These are phyloP conservation scores for Colletotrichum noveboracense DNA, from an alignment of 2,329 filamentous ascomycete species.

Conservation along the genomic window DNA sequence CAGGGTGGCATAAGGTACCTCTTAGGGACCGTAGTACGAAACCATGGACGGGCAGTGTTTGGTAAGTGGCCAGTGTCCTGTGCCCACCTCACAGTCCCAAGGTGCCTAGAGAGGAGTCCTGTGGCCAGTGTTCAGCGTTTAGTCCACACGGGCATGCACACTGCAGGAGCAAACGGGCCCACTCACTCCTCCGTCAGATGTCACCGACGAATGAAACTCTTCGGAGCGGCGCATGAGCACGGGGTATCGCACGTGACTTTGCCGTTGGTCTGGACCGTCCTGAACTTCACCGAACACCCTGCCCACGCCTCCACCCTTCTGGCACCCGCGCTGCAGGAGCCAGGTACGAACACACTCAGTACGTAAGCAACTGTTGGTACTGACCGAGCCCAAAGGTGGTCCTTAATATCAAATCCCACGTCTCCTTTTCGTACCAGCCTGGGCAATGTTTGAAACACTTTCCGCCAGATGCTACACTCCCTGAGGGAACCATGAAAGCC, in stretches of 20 bases:
- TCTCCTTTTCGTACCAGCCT: background rate
- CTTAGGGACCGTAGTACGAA: background rate
- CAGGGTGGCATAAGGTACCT: background rate
- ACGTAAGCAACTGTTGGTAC: background rate
- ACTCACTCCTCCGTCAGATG: background rate
- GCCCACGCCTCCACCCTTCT: background rate
- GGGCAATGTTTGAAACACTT: background rate
- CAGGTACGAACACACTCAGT: background rate
- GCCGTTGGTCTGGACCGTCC: background rate
- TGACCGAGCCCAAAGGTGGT: background rate
- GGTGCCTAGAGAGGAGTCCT: background rate
- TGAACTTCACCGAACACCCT: background rate
- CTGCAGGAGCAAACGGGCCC: conserved; percentile 12
- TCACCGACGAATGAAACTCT: conserved; percentile 16
- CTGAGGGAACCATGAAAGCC: background rate
- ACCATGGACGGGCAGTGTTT: background rate
- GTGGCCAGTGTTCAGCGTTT: background rate
- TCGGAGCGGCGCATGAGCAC: background rate
- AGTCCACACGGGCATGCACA: background rate
- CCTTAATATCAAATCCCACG: background rate
- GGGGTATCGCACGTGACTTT: background rate
- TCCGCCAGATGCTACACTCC: background rate
- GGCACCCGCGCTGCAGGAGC: background rate
- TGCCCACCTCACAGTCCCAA: background rate
- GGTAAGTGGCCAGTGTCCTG: conserved; percentile 7